These are phyloP conservation scores for Xylaria sp. DNA, from an alignment of 2,329 filamentous ascomycete genomes.

Conservation along the genomic window DNA sequence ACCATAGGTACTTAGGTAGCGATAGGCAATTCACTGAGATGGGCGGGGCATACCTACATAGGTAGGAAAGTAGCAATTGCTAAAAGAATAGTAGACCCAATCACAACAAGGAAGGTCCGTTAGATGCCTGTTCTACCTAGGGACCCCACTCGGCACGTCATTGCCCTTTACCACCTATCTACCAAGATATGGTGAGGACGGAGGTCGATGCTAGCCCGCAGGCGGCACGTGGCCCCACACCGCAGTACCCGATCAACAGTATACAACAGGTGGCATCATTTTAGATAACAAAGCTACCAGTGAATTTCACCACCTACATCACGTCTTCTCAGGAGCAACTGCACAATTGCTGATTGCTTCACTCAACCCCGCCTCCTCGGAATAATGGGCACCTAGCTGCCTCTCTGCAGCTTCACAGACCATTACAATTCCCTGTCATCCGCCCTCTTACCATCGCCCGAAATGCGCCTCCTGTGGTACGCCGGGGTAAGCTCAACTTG, in stretches of 20 bases:
- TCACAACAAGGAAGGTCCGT: neutral
- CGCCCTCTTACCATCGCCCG: conserved; percentile 46
- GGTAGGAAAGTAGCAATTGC: too few species aligned
- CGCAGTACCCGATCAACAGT: conserved; percentile 1
- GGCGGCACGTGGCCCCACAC: conserved; percentile 9
- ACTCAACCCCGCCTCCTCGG: conserved; percentile 33
- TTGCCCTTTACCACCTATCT: neutral
- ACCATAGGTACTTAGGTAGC: too few species aligned
- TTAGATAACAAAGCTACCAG: conserved; percentile 1
- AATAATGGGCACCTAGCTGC: conserved; percentile 54
- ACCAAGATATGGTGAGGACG: neutral
- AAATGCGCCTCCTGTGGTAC: conserved; percentile 70
- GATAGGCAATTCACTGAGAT: too few species aligned
- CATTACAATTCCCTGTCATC: conserved; percentile 23
- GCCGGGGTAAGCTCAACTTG: conserved; percentile 63
- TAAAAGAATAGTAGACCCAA: neutral
- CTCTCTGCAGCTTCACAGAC: conserved; percentile 38
- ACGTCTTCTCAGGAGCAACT: conserved; percentile 23
- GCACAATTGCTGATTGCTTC: conserved; percentile 23
- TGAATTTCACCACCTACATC: conserved; percentile 17
- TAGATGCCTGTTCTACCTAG: neutral
- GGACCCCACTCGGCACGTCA: conserved; percentile 12
- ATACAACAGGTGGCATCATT: conserved; percentile 40
- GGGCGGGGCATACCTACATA: too few species aligned
- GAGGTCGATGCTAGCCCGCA: neutral